Conservation (phyloP, 257 asterid species). For the Striga asiatica region DNA sequence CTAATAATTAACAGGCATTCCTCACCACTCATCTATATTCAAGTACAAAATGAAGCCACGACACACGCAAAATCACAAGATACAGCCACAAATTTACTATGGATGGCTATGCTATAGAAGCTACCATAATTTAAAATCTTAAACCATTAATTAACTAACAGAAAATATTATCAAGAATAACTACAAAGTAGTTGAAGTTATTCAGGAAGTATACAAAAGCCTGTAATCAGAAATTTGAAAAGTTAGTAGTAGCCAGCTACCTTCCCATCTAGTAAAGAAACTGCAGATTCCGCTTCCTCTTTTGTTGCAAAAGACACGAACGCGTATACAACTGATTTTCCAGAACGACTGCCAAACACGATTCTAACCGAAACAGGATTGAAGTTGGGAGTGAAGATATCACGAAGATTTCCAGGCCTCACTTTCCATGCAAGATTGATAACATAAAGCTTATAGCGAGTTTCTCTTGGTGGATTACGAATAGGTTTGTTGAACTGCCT, state of each 20-base stretch:
- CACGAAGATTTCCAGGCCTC: constrained; percentile 66
- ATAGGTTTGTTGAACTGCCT: constrained; percentile 63
- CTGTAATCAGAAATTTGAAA: too few species aligned
- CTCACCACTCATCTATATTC: too few species aligned
- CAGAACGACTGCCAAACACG: constrained; percentile 56
- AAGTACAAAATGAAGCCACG: too few species aligned
- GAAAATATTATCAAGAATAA: not conserved
- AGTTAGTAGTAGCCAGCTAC: too few species aligned
- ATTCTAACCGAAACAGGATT: constrained; percentile 65
- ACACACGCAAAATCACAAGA: too few species aligned
- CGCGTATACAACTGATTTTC: constrained; percentile 79
- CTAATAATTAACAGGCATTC: too few species aligned
- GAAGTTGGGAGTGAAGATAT: constrained; percentile 45
- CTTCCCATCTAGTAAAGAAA: constrained; percentile 59
- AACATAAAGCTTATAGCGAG: constrained; percentile 48
- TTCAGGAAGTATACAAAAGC: too few species aligned
- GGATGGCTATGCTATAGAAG: too few species aligned
- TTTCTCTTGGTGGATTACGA: constrained; percentile 33
- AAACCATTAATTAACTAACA: too few species aligned
- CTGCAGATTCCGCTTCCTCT: constrained; percentile 82
- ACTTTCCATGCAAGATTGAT: constrained; percentile 89
- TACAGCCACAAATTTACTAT: too few species aligned
- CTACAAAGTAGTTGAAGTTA: not conserved
- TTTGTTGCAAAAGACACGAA: constrained; percentile 68
- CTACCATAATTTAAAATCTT: too few species aligned